Base-by-base conservation (phyloP, 139 green algal genomes). In the Yamagishiella unicocca region DNA sequence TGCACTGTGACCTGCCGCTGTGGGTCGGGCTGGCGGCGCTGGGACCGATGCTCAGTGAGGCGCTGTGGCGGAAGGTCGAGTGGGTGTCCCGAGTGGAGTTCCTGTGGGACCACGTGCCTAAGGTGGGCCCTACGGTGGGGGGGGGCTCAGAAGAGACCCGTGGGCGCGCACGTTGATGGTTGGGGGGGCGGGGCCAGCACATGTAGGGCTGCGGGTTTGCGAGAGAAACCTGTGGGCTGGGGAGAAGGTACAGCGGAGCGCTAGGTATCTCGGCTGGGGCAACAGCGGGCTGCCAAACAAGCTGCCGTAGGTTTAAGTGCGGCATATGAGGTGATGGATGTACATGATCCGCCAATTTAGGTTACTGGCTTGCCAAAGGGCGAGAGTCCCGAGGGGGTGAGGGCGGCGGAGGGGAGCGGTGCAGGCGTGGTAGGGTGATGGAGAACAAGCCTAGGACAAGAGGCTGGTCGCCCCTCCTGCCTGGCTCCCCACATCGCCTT, bases 11-110 rank as follows among this genome's bases (percentile, higher is more conserved):
- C 76, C 45, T 89, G 62, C 66, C 76, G 40, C 67, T 89, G 75
- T 85, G 75, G 75, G 27, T 72, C 19, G 55, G 42, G 25, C 37
- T 81, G n/a, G 46, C 62, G 29, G 35, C 68, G 35, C 54, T 84
- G 46, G 61, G 38, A 50, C 85, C 85, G 37, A 58, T 75, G 76
- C 68, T 55, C 25, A 82, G 27, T 61, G 62, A 61, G 38, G 62
- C 27, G 6, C 33, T 85, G 27, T 89, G 76, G 75, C 46, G 76
- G 64, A 89, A 89, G 46, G 75, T 89, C 35, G 76, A 85, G 66
- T 89, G 86, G 85, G 66, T 90, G 1, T 83, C 77, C 0, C 66
- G 86, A 9, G 86, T 90, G 38, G 86, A 90, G 76, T 90, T 90
- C 86, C 62, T 90, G 77, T 87, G 78, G 86, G 86, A 90, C n/a